Base-by-base conservation (phyloP, 2,329 filamentous ascomycete species). In the Neocucurbitaria cava region DNA sequence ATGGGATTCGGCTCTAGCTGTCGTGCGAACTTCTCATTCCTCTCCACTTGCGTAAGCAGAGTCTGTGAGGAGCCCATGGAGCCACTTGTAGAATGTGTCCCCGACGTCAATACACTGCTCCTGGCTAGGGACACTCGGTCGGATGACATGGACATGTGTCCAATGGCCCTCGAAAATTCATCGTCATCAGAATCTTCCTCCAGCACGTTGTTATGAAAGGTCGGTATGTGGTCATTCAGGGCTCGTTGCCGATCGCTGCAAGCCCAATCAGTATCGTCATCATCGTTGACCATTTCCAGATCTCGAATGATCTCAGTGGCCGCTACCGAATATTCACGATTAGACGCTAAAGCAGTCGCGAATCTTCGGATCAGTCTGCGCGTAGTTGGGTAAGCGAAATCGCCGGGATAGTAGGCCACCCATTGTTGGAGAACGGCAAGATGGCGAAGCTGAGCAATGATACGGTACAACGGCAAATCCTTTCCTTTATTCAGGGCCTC, bases 261-360 rank as follows among this genome's bases (percentile, higher is more conserved):
- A n/a, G 90, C 92, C 95, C 95, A 99, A 11, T 90, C 88, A 0
- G 90, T 90, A 71, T 99, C 94, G 68, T 98, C 95, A 70, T 98
- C 93, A 67, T 96, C 90, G 5, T 86, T 81, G 1, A 92, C 88
- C 45, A 83, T 82, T 41, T 93, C 89, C 15, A 98, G 80, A 65
- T 90, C 88, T n/a, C 84, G 83, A 18, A 87, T 85, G 78, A 99
- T 95, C 70, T 97, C 92, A 64, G 91, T 89, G 3, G 92, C 90
- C 3, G 93, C 91, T 17, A 91, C 87, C 18, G 90, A 87, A 75
- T 96, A 96, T 46, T 96, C 89, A 9, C 91, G 88, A 59, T 91
- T 90, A 5, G 84, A 85, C 20, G 90, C 85, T n/a, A 98, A 79
- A 36, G 88, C 84, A 17, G 81, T 78, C 31, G 96, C 88, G 67